Base-by-base conservation (phyloP, 257 asterid genomes). In the Primulina eburnea region DNA sequence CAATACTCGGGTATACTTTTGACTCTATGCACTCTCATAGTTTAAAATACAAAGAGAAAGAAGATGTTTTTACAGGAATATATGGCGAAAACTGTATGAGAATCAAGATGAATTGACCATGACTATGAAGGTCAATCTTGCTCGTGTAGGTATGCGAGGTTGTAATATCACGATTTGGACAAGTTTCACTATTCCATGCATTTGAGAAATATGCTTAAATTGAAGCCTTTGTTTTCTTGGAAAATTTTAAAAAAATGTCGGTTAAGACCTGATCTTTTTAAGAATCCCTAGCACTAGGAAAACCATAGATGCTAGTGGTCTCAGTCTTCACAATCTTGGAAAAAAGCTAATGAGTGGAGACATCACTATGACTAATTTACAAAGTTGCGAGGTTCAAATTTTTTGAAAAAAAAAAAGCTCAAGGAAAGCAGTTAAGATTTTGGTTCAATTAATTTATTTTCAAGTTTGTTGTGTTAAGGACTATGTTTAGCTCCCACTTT, bases 91-190 rank as follows among this genome's bases (percentile, higher is more conserved):
- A 60, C 52, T 34, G 21, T 62, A 57, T 35, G 33, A 65, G 59
- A 60, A 67, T 65, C 57, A 60, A 62, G 18, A 47, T 7, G 28
- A 50, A 21, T 60, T 34, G 35, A 50, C 65, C 32, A 74, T 68
- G 58, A 35, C 66, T 68, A 55, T 18, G 64, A 67, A 47, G 65
- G 65, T 26, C 16, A 33, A 29, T 52, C 32, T 34, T 62, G 20
- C 60, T 52, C 32, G 26, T 35, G 20, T 28, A 32, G 59, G 64
- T 62, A 32, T 67, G 52, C 65, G 66, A 50, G n/a, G 63, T 65
- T 43, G n/a, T 12, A 32, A 10, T 59, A 55, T 73, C 43, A 60
- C 66, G 63, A 67, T 60, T 43, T 60, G 16, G 29, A 57, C 71
- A 35, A 55, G 60, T 64, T 26, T 9, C 28, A 64, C 17, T 28